Evolutionary conservation across 768 basidiomycete species (phyloP), one percentile per base, ranked within the genome.

Genomic region (Leucocoprinus birnbaumii): DNA sequence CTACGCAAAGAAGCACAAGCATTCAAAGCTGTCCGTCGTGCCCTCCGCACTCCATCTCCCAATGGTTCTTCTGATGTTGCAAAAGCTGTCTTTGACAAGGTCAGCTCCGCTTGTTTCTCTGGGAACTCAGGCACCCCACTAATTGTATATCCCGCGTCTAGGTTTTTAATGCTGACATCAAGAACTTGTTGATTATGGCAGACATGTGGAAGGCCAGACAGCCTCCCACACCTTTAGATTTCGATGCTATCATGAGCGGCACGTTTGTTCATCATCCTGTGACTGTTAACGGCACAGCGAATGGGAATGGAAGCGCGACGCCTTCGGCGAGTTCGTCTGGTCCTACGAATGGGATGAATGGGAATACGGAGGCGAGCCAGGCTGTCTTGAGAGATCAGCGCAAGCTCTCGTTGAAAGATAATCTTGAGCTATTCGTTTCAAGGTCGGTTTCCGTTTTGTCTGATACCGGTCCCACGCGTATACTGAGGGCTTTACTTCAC

Each of bases 181-280:
- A 81, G 48, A 93, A 96, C 53, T 78, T 99, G 0, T 76, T 99
- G 26, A 83, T 81, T 16, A 99, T 99, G 97, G 71, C 83, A 13
- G 97, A 98, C 63, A 98, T 99, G 94, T 99, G 97, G 97, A 86
- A 86, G 27, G 82, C 88, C 5, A 82, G 96, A 38, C 82, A 86
- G n/a, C 88, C 87, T 49, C 97, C 97, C 1, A 82, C 80, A 0
- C 86, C 95, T 1, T 80, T 99, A 24, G 85, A 90, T 56, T 94
- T 86, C 62, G 85, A 89, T n/a, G 69, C 72, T 2, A 93, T 98
- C 60, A 67, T 84, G 61, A 70, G 83, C 16, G 86, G 78, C 4
- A 76, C 79, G 1, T 93, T 92, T 63, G 65, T 70, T 11, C 68
- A 80, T 18, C 74, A 69, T 35, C 41, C 56, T 47, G 60, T 56